Evolutionary conservation across 768 basidiomycete genomes (phyloP).

Genomic region (Lactarius psammicola): DNA sequence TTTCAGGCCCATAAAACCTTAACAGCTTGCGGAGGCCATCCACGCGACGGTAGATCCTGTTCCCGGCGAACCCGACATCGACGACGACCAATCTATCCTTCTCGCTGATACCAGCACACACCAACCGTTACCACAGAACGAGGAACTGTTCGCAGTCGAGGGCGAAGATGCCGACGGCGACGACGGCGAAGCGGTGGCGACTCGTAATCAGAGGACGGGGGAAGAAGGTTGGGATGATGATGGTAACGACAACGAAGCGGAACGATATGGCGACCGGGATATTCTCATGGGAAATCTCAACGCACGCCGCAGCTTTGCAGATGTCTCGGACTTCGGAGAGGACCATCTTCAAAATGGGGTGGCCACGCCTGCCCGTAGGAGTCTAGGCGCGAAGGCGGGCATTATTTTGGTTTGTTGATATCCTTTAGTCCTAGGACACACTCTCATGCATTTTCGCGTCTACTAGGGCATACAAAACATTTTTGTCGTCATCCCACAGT

Average conservation of each 20-base stretch:
- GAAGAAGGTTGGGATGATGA: slow-evolving; percentile 35
- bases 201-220: slow-evolving; percentile 23
- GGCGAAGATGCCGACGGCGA: slow-evolving; percentile 32
- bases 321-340: slow-evolving; percentile 18
- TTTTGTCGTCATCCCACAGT: slow-evolving; percentile 91
- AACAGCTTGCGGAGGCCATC: slow-evolving; percentile 78
- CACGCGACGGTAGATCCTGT: slow-evolving; percentile 53
- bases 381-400: slow-evolving; percentile 80
- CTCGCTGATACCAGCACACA: slow-evolving; percentile 41
- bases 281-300: slow-evolving; percentile 26
- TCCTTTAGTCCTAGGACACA: background rate
- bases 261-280: slow-evolving; percentile 16
- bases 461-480: slow-evolving; percentile 90
- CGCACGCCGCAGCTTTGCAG: slow-evolving; percentile 27
- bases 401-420: slow-evolving; percentile 69
- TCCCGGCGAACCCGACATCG: slow-evolving; percentile 25
- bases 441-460: slow-evolving; percentile 2
- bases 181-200: slow-evolving; percentile 10
- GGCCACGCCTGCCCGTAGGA: slow-evolving; percentile 15
- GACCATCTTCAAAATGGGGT: slow-evolving; percentile 1
- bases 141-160: slow-evolving; percentile 36
- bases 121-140: slow-evolving; percentile 26
- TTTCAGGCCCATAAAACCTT: background rate
- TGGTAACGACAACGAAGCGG: slow-evolving; percentile 31
- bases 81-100: slow-evolving; percentile 40